A percentile compares a stretch with the other conserved stretches of the same genome.
Conservation (phyloP, 768 basidiomycete species). For the Boletus edulis region DNA sequence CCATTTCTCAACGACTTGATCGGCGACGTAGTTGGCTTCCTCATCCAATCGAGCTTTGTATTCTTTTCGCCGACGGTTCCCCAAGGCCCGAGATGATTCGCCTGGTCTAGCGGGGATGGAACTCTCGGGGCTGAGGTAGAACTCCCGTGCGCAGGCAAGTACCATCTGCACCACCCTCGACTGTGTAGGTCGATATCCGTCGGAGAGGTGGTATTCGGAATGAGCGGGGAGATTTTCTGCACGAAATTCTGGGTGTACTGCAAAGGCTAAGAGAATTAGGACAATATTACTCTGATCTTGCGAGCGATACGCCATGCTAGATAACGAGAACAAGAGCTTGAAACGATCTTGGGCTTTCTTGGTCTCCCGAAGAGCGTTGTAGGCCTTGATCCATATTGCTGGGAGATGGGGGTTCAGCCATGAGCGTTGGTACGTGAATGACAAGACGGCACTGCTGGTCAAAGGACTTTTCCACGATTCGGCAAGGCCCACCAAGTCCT, state of each 20-base stretch:
- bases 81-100: not conserved
- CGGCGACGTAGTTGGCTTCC: rapidly evolving
- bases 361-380: constrained; percentile 21
- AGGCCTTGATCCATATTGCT: constrained; percentile 27
- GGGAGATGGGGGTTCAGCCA: constrained; percentile 27
- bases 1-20: not conserved
- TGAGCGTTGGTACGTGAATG: constrained; percentile 23
- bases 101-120: too few species aligned
- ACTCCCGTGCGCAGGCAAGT: not conserved
- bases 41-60: not conserved
- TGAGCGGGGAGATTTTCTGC: constrained; percentile 4
- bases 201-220: not conserved
- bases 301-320: constrained; percentile 32
- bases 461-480: not conserved
- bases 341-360: constrained; percentile 6
- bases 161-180: not conserved
- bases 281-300: constrained; percentile 7
- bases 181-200: not conserved
- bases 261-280: constrained; percentile 31
- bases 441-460: not conserved
- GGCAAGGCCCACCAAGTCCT: constrained; percentile 9
- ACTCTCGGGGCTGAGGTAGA: not conserved
- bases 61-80: not conserved
- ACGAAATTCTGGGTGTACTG: constrained; percentile 7
- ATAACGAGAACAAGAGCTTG: constrained; percentile 31